A percentile compares a stretch with the other conserved stretches of the same genome.
Conservation (phyloP, 108 stramenopile species). For the Conticribra weissflogii region DNA sequence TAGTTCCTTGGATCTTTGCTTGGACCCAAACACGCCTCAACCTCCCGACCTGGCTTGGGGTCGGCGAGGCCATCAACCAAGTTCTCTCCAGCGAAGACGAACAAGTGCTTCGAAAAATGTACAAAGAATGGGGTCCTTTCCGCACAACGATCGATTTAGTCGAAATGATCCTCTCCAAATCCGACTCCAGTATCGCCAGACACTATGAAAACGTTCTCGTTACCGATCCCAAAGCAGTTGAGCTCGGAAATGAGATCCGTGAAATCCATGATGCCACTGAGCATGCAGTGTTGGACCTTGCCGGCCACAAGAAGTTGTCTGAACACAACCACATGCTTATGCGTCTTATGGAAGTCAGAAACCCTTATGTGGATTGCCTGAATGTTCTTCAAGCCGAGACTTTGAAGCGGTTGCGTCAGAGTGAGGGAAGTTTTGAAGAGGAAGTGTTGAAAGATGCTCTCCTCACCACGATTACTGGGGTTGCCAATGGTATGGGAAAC, state of each 20-base stretch:
- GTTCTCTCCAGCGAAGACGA: conserved; percentile 64
- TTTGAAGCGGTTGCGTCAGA: conserved; percentile 81
- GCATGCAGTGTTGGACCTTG: conserved; percentile 75
- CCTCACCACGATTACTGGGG: conserved; percentile 93
- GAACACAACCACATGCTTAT: conserved; percentile 78
- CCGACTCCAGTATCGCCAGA: conserved; percentile 85
- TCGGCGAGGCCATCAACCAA: conserved; percentile 84
- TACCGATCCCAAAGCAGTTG: conserved; percentile 66
- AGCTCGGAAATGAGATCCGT: conserved; percentile 80
- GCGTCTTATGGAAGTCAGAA: conserved; percentile 83
- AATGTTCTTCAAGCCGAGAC: conserved; percentile 96
- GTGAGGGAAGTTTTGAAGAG: conserved; percentile 67
- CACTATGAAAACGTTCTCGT: conserved; percentile 93
- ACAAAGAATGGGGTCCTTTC: conserved; percentile 92
- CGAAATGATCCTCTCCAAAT: conserved; percentile 95
- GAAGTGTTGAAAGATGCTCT: conserved; percentile 91
- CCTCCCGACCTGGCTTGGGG: conserved; percentile 96
- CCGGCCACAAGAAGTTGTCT: conserved; percentile 71
- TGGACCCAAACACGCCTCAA: conserved; percentile 97
- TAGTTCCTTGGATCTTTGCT: conserved; percentile 95
- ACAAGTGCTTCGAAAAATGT: conserved; percentile 78
- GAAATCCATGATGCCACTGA: conserved; percentile 72
- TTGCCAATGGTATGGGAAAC: conserved; percentile 98
- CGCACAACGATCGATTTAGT: conserved; percentile 92
- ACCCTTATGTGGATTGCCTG: conserved; percentile 95